These are phyloP conservation scores for Leccinellum rugosiceps DNA, from an alignment of 768 basidiomycete genomes.

Conservation along the genomic window DNA sequence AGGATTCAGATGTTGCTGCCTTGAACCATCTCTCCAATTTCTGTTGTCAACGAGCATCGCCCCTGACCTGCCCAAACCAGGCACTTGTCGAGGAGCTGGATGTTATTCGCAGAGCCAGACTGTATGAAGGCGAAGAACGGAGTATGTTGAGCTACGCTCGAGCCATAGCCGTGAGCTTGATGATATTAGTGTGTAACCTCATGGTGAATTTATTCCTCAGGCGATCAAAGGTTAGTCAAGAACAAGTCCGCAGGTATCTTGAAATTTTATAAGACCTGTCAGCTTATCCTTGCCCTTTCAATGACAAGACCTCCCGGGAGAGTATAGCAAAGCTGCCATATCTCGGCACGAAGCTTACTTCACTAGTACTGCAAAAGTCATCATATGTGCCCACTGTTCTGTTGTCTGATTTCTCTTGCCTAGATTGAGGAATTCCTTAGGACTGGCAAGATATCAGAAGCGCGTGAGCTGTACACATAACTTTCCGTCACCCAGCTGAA, in stretches of 20 bases:
- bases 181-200: not conserved
- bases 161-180: conserved; percentile 59
- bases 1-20: conserved; percentile 12
- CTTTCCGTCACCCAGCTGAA: not conserved
- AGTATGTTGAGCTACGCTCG: conserved; percentile 73
- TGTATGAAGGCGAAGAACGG: conserved; percentile 62
- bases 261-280: not conserved
- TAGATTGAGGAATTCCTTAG: conserved; percentile 65
- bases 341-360: conserved; percentile 48
- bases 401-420: not conserved
- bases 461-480: conserved; percentile 34
- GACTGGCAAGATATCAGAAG: conserved; percentile 55
- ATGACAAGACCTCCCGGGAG: conserved; percentile 31
- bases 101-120: conserved; percentile 53
- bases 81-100: conserved; percentile 54
- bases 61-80: conserved; percentile 70
- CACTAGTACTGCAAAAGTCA: conserved; percentile 38
- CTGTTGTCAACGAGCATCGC: conserved; percentile 62
- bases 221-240: conserved; percentile 43
- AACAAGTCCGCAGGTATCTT: not conserved
- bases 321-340: conserved; percentile 45
- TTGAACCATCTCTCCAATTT: conserved; percentile 39
- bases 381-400: not conserved
- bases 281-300: conserved; percentile 52
- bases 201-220: conserved; percentile 26